These are phyloP conservation scores for Globisporangium cylindrosporum DNA, from an alignment of 352 stramenopile species.

Conservation along the genomic window DNA sequence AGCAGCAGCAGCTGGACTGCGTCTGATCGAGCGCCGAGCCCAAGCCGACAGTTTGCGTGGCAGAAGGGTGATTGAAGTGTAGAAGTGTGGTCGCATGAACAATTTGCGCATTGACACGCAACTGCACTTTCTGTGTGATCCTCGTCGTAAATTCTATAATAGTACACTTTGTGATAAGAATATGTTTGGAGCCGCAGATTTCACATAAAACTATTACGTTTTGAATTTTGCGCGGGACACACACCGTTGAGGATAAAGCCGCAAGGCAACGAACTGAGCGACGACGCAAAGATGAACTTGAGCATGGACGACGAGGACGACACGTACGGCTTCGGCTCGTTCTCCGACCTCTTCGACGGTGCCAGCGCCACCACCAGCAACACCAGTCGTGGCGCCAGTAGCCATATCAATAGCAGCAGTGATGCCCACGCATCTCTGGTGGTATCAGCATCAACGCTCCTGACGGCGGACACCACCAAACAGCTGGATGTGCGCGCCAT, in stretches of 20 bases:
- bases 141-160: neutral
- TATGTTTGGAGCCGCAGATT: neutral
- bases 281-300: slow-evolving; percentile 8
- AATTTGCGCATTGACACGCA: neutral
- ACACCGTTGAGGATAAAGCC: neutral
- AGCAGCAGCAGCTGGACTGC: neutral
- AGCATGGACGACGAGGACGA: slow-evolving; percentile 59
- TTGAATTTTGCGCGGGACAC: slow-evolving; percentile 10
- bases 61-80: neutral
- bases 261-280: neutral
- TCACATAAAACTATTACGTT: neutral
- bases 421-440: neutral
- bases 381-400: neutral
- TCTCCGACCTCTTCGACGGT: slow-evolving; percentile 54
- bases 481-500: slow-evolving; percentile 34
- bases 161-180: neutral
- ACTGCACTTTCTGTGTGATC: neutral
- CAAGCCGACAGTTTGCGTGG: neutral
- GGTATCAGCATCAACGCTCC: neutral
- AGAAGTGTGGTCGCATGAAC: neutral
- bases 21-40: neutral
- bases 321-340: slow-evolving; percentile 68
- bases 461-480: slow-evolving; percentile 8
- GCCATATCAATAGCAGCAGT: neutral
- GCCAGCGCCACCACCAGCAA: neutral